Base-by-base conservation (phyloP, 1,284 basidiomycete genomes). In the Cryptococcus hybrid region DNA sequence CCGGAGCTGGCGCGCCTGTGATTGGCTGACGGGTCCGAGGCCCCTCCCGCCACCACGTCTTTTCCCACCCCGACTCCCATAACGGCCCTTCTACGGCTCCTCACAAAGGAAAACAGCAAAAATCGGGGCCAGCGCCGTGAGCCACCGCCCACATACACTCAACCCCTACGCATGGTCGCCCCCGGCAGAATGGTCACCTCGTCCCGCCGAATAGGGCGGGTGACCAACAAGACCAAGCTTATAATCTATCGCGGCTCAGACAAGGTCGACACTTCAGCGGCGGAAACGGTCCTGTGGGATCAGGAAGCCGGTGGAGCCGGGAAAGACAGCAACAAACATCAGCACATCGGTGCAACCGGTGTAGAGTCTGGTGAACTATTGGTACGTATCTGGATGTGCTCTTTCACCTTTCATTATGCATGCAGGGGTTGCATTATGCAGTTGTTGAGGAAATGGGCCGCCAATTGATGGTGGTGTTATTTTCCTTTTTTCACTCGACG, bases 151-250 rank as follows among this genome's bases (percentile, higher is more conserved):
- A 44, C 42, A 52, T 13, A 50, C 52, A 42, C 38, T 18, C 58
- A 59, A 35, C 52, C 55, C 18, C 38, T 13, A 38, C 39, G 12
- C 56, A 62, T 62, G 60, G 50, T 51, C 38, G 60, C 57, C 34
- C 56, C 60, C 37, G 59, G 59, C 53, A 63, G 62, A 56, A 67
- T 74, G 69, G 71, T 70, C 51, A 70, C 71, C 60, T 71, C 74
- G 42, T 70, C 70, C n/a, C 58, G 74, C 48, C 60, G 74, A 35
- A 73, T 71, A 18, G 73, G 71, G 36, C 61, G 90, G 76, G 87
- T 92, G 80, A 92, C 88, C 78, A 90, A 91, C 82, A 92, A 92
- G 83, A 90, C 88, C 69, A 86, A 88, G 63, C 86, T 92, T 71
- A 86, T 86, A 80, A 86, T 92, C 80, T 82, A 85, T 76, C 84